Conservation (phyloP, 2,329 filamentous ascomycete species). For the Colletotrichum paranaense region DNA sequence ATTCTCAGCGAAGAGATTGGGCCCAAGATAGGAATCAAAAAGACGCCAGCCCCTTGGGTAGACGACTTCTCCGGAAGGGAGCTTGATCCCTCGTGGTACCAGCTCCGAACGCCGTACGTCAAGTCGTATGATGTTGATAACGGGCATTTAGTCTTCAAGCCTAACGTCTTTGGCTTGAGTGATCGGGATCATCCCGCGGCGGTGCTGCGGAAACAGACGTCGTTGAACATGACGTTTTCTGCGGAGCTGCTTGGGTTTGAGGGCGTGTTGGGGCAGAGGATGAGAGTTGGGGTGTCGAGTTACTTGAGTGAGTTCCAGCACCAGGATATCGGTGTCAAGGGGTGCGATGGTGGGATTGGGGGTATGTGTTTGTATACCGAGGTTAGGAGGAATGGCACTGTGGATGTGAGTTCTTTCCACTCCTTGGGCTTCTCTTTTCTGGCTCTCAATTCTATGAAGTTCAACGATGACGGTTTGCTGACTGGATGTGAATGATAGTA, state of each 20-base stretch:
- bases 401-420: conserved; percentile 4
- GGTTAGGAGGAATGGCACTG: conserved; percentile 13
- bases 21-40: not conserved
- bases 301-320: conserved; percentile 41
- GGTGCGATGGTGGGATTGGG: conserved; percentile 36
- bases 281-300: conserved; percentile 41
- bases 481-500: not conserved
- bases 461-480: not conserved
- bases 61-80: conserved; percentile 11
- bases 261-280: conserved; percentile 33
- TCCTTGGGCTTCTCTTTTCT: not conserved
- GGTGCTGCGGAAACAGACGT: conserved; percentile 43
- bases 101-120: conserved; percentile 31
- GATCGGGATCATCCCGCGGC: conserved; percentile 43
- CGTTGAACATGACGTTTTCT: conserved; percentile 43
- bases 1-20: conserved; percentile 23
- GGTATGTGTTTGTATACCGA: conserved; percentile 36
- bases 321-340: conserved; percentile 41
- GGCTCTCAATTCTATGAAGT: too few species aligned
- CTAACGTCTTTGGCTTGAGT: conserved; percentile 41
- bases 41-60: not conserved
- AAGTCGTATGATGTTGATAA: conserved; percentile 4
- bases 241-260: conserved; percentile 36
- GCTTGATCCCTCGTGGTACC: conserved; percentile 16
- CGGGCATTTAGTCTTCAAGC: conserved; percentile 44